These are phyloP conservation scores for Eutrema heterophyllum DNA, from an alignment of 345 rosid genomes.

Conservation along the genomic window DNA sequence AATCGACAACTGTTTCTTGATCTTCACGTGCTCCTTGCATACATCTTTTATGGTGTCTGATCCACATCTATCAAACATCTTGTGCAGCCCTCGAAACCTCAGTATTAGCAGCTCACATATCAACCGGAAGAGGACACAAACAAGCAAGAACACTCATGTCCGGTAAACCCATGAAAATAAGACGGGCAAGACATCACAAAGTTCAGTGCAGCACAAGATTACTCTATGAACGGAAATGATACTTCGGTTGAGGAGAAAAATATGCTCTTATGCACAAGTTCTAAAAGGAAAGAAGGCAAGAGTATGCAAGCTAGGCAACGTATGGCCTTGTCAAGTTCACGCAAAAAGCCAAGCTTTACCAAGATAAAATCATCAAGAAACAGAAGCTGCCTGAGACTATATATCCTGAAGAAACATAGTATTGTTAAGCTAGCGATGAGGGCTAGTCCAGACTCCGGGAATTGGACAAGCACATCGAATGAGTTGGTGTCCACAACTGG, in stretches of 20 bases:
- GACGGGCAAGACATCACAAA: slow-evolving; percentile 45
- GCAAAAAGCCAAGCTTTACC: slow-evolving; percentile 45
- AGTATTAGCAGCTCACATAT: slow-evolving; percentile 87
- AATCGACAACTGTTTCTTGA: slow-evolving; percentile 56
- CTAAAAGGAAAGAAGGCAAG: slow-evolving; percentile 60
- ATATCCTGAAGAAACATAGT: slow-evolving; percentile 45
- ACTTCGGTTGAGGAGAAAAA: slow-evolving; percentile 46
- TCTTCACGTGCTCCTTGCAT: slow-evolving; percentile 59
- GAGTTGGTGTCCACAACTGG: slow-evolving; percentile 32
- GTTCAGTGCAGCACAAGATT: slow-evolving; percentile 34
- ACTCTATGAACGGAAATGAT: slow-evolving; percentile 33
- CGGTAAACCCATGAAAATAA: slow-evolving; percentile 67
- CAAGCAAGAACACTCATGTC: slow-evolving; percentile 57
- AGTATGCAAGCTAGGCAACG: slow-evolving; percentile 63
- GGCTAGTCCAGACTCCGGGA: slow-evolving; percentile 63
- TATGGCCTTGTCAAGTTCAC: slow-evolving; percentile 55
- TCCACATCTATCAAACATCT: slow-evolving; percentile 53
- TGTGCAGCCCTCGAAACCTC: slow-evolving; percentile 54
- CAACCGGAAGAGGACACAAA: slow-evolving; percentile 61
- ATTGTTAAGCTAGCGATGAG: slow-evolving; percentile 52
- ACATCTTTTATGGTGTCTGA: slow-evolving; percentile 37
- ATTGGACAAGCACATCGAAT: slow-evolving; percentile 57
- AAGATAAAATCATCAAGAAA: slow-evolving; percentile 58
- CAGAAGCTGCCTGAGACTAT: slow-evolving; percentile 51
- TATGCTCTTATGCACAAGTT: slow-evolving; percentile 60